Percentiles rank a stretch among this genome's conserved stretches.
Conservation (phyloP, 148 eudicot species). For the Amaranthus hypochondriacus region DNA sequence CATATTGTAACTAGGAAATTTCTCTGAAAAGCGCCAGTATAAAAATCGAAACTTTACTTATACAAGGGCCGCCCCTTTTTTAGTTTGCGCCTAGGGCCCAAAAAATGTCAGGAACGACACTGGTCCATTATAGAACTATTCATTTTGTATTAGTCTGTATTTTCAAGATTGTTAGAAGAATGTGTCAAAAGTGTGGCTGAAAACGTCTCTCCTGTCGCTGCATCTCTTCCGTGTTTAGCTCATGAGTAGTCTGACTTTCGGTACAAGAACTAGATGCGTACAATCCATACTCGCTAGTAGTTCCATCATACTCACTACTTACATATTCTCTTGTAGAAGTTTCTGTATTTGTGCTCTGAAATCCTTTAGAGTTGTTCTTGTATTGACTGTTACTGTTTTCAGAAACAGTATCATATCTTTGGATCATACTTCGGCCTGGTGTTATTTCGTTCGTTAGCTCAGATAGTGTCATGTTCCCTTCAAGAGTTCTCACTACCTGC, state of each 20-base stretch:
- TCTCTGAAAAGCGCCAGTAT: no score
- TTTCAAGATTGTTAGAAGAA: neutral
- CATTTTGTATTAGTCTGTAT: no score
- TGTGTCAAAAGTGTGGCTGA: conserved; percentile 4
- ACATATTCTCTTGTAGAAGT: conserved; percentile 44
- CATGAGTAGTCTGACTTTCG: conserved; percentile 46
- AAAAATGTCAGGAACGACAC: no score
- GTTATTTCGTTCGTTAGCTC: conserved; percentile 63
- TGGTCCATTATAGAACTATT: no score
- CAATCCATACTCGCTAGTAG: conserved; percentile 61
- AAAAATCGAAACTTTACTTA: no score
- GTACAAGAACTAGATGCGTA: conserved; percentile 59
- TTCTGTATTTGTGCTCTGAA: conserved; percentile 20
- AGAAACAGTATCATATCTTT: conserved; percentile 48
- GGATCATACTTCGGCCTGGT: conserved; percentile 55
- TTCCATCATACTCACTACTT: conserved; percentile 47
- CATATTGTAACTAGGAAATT: no score
- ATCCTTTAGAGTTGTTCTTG: conserved; percentile 6
- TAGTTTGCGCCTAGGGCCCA: no score
- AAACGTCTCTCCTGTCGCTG: conserved; percentile 10
- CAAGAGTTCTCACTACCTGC: conserved; percentile 79
- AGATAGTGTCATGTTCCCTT: conserved; percentile 64
- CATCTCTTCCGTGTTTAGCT: conserved; percentile 41
- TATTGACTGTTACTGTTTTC: conserved; percentile 43
- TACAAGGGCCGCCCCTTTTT: no score